A percentile compares a stretch with the other conserved stretches of the same genome.
These are phyloP conservation scores for Phialophora macrospora DNA, from an alignment of 2,329 filamentous ascomycete species.

Conservation along the genomic window DNA sequence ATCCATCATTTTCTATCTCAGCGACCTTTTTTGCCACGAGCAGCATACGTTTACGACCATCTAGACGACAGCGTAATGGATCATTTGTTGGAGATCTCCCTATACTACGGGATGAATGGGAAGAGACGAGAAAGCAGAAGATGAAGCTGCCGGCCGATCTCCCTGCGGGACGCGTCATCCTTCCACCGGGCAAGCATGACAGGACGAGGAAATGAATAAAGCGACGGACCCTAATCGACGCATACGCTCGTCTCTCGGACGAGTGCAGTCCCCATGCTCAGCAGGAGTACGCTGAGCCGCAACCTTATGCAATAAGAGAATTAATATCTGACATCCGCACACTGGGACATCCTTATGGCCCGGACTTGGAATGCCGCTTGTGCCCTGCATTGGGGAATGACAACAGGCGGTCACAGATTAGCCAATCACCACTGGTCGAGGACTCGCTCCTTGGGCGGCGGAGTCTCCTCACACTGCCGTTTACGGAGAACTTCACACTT, in stretches of 20 bases:
- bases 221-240: neutral
- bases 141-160: neutral
- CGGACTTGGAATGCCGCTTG: too few relatives aligned
- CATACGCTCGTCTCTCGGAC: neutral
- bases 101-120: neutral
- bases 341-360: neutral
- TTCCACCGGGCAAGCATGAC: neutral
- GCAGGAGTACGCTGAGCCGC: neutral
- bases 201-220: neutral
- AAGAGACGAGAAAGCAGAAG: neutral
- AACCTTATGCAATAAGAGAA: neutral
- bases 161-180: too few relatives aligned
- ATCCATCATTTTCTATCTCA: neutral
- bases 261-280: too few relatives aligned
- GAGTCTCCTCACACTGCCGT: too few relatives aligned
- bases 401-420: slow-evolving; percentile 1
- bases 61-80: slow-evolving; percentile 3
- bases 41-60: neutral
- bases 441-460: neutral
- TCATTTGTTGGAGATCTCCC: neutral
- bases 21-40: neutral
- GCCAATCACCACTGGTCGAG: neutral
- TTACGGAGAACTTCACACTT: neutral
- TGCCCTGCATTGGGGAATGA: neutral
- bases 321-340: neutral